Conservation (phyloP, 208 protist species). For the Leishmania martiniquensis region DNA sequence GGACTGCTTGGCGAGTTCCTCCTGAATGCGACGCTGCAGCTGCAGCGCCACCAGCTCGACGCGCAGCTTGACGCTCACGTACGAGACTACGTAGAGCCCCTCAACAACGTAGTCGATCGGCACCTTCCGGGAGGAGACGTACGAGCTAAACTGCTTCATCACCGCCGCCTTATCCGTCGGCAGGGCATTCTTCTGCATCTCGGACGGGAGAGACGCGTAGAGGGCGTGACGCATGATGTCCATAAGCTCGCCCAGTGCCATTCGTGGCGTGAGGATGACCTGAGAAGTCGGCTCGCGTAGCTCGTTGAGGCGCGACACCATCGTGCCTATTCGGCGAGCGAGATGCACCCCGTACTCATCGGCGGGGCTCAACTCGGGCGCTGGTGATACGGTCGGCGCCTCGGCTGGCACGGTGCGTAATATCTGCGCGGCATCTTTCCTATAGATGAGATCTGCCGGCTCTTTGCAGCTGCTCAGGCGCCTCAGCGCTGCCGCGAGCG, state of each 20-base stretch:
- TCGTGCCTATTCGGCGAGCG: constrained; percentile 50
- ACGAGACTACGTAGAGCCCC: constrained; percentile 52
- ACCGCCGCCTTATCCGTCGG: constrained; percentile 17
- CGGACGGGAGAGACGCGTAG: constrained; percentile 34
- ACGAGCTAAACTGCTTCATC: constrained; percentile 19
- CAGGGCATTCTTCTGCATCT: constrained; percentile 17
- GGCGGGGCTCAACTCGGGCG: background rate
- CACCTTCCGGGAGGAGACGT: constrained; percentile 43
- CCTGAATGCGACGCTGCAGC: constrained; percentile 41
- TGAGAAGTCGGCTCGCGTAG: constrained; percentile 34
- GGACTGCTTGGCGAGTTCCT: constrained; percentile 32
- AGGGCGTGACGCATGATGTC: constrained; percentile 52
- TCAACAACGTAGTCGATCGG: constrained; percentile 52
- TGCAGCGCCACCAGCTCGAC: constrained; percentile 56
- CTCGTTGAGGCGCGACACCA: constrained; percentile 53
- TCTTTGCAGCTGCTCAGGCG: constrained; percentile 22
- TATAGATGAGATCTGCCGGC: constrained; percentile 26
- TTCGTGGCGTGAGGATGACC: constrained; percentile 43
- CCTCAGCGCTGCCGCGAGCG: constrained; percentile 4
- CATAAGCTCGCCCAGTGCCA: constrained; percentile 52
- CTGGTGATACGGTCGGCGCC: background rate
- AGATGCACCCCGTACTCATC: constrained; percentile 37
- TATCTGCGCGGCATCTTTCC: constrained; percentile 11
- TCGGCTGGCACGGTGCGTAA: background rate
- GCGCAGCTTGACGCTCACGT: constrained; percentile 68